These are phyloP conservation scores for Dillenia suffruticosa DNA, from an alignment of 164 flowering plant species.

Conservation along the genomic window DNA sequence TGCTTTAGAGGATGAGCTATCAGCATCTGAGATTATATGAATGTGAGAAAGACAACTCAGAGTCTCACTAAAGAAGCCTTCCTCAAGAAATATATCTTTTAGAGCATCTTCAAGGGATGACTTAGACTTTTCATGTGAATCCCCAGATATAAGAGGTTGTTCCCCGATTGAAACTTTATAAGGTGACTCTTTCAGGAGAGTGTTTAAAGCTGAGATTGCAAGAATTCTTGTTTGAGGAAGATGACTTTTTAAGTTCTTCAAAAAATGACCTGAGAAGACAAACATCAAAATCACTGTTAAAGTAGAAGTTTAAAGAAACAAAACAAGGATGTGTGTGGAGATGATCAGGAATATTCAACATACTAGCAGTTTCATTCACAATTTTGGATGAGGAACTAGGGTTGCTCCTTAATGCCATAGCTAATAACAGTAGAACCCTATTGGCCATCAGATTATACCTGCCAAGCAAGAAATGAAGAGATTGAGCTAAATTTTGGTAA, in stretches of 20 bases:
- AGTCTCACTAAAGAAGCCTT: slow-evolving; percentile 78
- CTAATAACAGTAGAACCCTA: slow-evolving; percentile 77
- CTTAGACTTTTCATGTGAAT: slow-evolving; percentile 26
- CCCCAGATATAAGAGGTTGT: slow-evolving; percentile 14
- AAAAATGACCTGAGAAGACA: slow-evolving; percentile 71
- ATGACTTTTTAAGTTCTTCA: slow-evolving; percentile 81
- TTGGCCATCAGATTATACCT: slow-evolving; percentile 99
- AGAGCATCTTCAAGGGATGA: slow-evolving; percentile 81
- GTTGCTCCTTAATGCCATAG: slow-evolving; percentile 76
- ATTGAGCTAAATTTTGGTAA: neutral
- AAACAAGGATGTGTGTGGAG: slow-evolving; percentile 3
- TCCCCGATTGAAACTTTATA: slow-evolving; percentile 46
- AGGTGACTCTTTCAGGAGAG: slow-evolving; percentile 80
- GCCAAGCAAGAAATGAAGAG: slow-evolving; percentile 13
- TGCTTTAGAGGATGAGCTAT: slow-evolving; percentile 68
- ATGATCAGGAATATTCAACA: slow-evolving; percentile 14
- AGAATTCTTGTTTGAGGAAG: slow-evolving; percentile 98
- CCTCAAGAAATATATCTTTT: slow-evolving; percentile 67
- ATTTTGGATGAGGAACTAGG: slow-evolving; percentile 54
- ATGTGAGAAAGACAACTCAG: slow-evolving; percentile 85
- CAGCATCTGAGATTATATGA: slow-evolving; percentile 73
- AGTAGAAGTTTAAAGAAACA: neutral
- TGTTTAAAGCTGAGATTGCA: slow-evolving; percentile 92
- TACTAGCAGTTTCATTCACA: slow-evolving; percentile 79
- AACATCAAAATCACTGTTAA: slow-evolving; percentile 5